Evolutionary conservation across 2,329 filamentous ascomycete genomes (phyloP).

Genomic region (Monosporascus sp.): DNA sequence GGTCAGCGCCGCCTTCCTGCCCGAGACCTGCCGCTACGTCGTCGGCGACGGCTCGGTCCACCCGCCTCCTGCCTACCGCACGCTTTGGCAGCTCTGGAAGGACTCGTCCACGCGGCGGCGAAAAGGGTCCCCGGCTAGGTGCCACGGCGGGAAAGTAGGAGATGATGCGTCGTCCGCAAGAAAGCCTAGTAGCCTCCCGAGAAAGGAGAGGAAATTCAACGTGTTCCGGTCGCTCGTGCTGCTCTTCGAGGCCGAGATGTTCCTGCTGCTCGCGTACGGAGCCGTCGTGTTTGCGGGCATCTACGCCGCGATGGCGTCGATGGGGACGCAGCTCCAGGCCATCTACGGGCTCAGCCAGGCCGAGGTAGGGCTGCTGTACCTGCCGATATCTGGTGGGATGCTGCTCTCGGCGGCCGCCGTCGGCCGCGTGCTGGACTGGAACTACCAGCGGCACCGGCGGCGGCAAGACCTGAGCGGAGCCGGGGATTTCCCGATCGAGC

Average conservation of each 20-base stretch:
- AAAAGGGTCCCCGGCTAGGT: constrained; percentile 5
- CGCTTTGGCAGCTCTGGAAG: constrained; percentile 23
- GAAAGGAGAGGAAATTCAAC: constrained; percentile 23
- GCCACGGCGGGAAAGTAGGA: constrained; percentile 24
- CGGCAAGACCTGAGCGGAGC: constrained; percentile 36
- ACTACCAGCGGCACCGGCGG: constrained; percentile 50
- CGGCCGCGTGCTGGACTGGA: constrained; percentile 52
- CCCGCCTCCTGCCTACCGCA: constrained; percentile 23
- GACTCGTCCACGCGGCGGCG: constrained; percentile 6
- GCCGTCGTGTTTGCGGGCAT: constrained; percentile 29
- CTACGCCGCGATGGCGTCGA: constrained; percentile 27
- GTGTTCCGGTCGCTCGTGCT: constrained; percentile 28
- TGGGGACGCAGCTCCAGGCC: constrained; percentile 22
- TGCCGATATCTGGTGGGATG: constrained; percentile 32
- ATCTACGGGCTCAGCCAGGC: constrained; percentile 52
- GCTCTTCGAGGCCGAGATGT: constrained; percentile 30
- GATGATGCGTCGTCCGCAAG: constrained; percentile 25
- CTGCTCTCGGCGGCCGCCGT: constrained; percentile 27
- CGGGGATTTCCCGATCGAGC: constrained; percentile 37
- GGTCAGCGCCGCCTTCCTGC: constrained; percentile 36
- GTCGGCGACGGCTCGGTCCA: constrained; percentile 40
- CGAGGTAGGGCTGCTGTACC: constrained; percentile 34
- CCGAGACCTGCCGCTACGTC: constrained; percentile 36
- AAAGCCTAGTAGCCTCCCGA: constrained; percentile 39
- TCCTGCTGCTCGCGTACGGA: constrained; percentile 27